phyloP scores from a whole-genome alignment of 2,329 filamentous ascomycete genomes.

The Ophiognomonia clavigignenti-juglandacearum region DNA sequence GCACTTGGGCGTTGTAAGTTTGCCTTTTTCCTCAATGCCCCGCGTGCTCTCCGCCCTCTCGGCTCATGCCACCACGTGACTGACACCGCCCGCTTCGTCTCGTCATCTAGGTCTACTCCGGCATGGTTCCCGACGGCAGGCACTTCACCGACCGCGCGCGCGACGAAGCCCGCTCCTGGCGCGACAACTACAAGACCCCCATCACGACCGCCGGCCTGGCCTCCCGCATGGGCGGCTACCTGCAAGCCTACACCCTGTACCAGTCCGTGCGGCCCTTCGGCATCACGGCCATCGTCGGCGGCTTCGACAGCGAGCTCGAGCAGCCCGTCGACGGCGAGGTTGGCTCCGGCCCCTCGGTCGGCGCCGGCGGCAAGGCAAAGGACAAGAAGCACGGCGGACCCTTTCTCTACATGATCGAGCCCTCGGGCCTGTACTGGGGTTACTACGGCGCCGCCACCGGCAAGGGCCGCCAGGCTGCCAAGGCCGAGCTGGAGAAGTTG shows the following conservation, averaged over 20 bases:
- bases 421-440: constrained; percentile 94
- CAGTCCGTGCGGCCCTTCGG: constrained; percentile 95
- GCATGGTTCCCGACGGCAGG: constrained; percentile 88
- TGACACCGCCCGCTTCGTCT: constrained; percentile 3
- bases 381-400: constrained; percentile 80
- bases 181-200: constrained; percentile 88
- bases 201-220: constrained; percentile 87
- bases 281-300: constrained; percentile 88
- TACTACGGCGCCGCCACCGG: constrained; percentile 98
- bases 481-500: constrained; percentile 97
- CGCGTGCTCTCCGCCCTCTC: background rate
- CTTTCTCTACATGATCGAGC: constrained; percentile 98
- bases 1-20: constrained; percentile 84
- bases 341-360: constrained; percentile 70
- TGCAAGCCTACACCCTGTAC: constrained; percentile 97
- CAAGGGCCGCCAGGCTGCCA: constrained; percentile 93
- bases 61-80: background rate
- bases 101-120: constrained; percentile 71
- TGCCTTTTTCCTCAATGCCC: background rate
- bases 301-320: constrained; percentile 87
- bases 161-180: constrained; percentile 89
- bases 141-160: constrained; percentile 93
- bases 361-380: constrained; percentile 75
- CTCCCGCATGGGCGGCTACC: constrained; percentile 89
- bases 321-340: constrained; percentile 86